Percentiles rank a stretch among this genome's conserved stretches.
Evolutionary conservation across 139 green algal species (phyloP).

Genomic region (Gonium pectorale): DNA sequence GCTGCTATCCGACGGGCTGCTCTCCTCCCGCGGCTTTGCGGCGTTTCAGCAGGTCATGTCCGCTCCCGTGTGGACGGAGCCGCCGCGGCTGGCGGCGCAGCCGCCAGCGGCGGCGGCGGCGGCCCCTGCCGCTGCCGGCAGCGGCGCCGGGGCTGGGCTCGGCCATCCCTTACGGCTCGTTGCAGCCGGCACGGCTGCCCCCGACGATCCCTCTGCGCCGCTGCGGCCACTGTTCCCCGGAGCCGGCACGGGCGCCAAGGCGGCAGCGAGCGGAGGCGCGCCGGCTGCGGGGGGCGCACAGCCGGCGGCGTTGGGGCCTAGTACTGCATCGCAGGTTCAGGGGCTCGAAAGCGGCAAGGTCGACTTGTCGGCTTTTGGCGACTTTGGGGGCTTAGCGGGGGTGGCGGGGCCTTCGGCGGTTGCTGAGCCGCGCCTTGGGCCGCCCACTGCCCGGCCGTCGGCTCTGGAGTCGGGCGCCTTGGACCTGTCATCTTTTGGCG

Average conservation of each 20-base stretch:
- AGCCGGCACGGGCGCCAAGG: no score
- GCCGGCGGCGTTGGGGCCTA: no score
- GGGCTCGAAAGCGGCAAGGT: no score
- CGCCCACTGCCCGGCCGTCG: no score
- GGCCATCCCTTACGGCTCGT: not conserved
- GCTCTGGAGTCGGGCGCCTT: slow-evolving; percentile 58
- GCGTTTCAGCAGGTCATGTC: slow-evolving; percentile 25
- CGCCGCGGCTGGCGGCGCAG: not conserved
- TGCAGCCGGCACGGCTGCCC: not conserved
- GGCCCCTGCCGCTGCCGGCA: not conserved
- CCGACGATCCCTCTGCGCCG: slow-evolving; percentile 4
- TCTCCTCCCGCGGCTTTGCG: slow-evolving; percentile 10
- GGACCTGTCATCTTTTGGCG: slow-evolving; percentile 62
- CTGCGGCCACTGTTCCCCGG: not conserved
- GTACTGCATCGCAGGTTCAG: no score
- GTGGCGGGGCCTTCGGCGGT: no score
- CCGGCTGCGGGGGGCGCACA: no score
- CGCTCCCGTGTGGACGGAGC: not conserved
- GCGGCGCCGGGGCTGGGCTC: not conserved
- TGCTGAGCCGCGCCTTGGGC: no score
- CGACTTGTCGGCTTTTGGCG: slow-evolving; percentile 68
- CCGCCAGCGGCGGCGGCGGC: not conserved
- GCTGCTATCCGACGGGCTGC: slow-evolving; percentile 5
- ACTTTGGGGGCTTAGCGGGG: no score
- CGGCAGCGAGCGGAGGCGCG: no score